phyloP scores from a whole-genome alignment of 495 filamentous ascomycete genomes.

The Sabuloglossum arenarium region DNA sequence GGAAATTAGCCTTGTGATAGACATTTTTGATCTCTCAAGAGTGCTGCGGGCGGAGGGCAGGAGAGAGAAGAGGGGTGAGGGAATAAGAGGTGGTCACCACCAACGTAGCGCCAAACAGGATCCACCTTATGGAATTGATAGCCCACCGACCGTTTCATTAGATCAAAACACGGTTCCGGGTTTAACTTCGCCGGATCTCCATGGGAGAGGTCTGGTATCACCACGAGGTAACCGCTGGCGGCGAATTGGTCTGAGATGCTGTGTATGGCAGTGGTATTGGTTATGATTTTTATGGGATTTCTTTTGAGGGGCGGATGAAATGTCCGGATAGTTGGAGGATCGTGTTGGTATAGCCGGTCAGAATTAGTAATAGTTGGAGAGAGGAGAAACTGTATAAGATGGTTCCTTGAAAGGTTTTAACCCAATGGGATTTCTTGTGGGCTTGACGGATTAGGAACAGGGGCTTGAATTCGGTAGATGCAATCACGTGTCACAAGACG shows the following conservation, averaged over 20 bases:
- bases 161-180: slow-evolving; percentile 32
- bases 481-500: neutral
- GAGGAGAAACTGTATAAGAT: too few species aligned
- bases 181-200: slow-evolving; percentile 46
- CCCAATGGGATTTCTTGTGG: too few species aligned
- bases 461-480: neutral
- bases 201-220: slow-evolving; percentile 60
- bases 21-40: too few species aligned
- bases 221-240: slow-evolving; percentile 55
- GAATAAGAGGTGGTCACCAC: too few species aligned
- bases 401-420: too few species aligned
- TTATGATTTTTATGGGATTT: neutral
- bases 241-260: slow-evolving; percentile 59
- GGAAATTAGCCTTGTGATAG: too few species aligned
- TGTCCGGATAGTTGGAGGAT: slow-evolving; percentile 44
- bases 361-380: too few species aligned
- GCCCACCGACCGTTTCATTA: slow-evolving; percentile 35
- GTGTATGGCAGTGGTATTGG: neutral
- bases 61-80: too few species aligned
- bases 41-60: too few species aligned
- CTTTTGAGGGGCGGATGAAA: neutral
- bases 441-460: neutral
- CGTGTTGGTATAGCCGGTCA: slow-evolving; percentile 13
- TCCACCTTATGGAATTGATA: slow-evolving; percentile 41
- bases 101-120: slow-evolving; percentile 29